A percentile compares a stretch with the other conserved stretches of the same genome.
These are phyloP conservation scores for Solanum hybrid DNA, from an alignment of 305 asterid species.

Conservation along the genomic window DNA sequence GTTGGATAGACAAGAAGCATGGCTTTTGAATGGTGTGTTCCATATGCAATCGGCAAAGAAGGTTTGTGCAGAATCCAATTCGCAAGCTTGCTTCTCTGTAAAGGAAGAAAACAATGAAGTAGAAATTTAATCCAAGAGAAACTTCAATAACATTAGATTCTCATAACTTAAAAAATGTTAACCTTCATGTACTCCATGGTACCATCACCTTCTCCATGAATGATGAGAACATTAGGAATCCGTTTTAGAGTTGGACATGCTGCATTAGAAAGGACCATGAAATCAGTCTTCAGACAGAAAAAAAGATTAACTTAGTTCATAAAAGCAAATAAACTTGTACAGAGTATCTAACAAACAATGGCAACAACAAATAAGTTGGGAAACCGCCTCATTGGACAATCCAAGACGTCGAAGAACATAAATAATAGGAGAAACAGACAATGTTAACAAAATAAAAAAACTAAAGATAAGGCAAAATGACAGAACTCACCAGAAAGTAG, in stretches of 20 bases:
- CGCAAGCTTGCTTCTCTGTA: constrained; percentile 68
- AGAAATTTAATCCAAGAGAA: constrained; percentile 14
- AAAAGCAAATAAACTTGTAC: background rate
- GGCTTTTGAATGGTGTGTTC: constrained; percentile 98
- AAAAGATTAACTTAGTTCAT: background rate
- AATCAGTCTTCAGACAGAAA: background rate
- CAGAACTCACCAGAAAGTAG: constrained; percentile 68
- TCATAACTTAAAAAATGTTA: background rate
- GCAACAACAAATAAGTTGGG: background rate
- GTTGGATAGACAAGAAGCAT: constrained; percentile 90
- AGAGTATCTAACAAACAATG: background rate
- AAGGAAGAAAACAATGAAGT: constrained; percentile 19
- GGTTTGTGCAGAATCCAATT: constrained; percentile 96
- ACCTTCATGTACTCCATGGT: constrained; percentile 87
- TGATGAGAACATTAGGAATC: constrained; percentile 61
- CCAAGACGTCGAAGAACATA: background rate
- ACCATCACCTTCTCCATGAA: constrained; percentile 96
- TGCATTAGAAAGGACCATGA: constrained; percentile 15
- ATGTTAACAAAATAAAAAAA: background rate
- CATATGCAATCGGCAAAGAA: constrained; percentile 91
- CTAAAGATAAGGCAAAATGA: background rate
- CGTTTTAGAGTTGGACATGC: constrained; percentile 69
- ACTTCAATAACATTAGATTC: constrained; percentile 14
- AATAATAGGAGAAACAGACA: background rate
- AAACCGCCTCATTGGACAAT: background rate